phyloP scores from a whole-genome alignment of 2,329 filamentous ascomycete species.

The Verticillium tricorpus region DNA sequence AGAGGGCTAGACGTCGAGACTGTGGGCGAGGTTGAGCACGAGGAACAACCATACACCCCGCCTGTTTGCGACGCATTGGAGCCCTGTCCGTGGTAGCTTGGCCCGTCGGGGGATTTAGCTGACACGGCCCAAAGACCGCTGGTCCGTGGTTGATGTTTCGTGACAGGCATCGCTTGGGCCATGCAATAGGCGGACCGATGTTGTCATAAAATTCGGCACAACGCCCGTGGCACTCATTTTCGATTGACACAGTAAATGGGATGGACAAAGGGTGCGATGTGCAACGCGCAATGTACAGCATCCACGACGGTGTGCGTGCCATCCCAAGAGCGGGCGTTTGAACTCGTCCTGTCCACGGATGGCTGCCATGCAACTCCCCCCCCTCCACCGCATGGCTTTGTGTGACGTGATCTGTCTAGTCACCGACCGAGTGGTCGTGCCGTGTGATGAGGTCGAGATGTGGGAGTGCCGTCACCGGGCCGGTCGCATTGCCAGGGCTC shows the following conservation, averaged over 20 bases:
- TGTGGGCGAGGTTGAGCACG: not conserved
- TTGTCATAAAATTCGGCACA: slow-evolving; percentile 10
- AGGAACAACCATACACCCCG: not conserved
- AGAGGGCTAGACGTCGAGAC: not conserved
- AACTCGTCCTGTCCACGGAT: not conserved
- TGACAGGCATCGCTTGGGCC: slow-evolving; percentile 13
- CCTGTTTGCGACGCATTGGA: not conserved
- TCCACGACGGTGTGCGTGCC: not conserved
- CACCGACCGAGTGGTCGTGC: not conserved
- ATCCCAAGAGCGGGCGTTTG: not conserved
- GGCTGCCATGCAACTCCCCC: not conserved
- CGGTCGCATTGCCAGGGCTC: not conserved
- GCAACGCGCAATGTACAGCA: slow-evolving; percentile 1
- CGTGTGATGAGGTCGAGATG: not conserved
- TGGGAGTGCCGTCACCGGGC: not conserved
- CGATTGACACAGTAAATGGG: not conserved
- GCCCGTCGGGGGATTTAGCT: slow-evolving; percentile 9
- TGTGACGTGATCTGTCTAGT: not conserved
- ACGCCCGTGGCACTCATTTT: slow-evolving; percentile 5
- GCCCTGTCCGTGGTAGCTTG: not conserved
- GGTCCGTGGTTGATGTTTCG: slow-evolving; percentile 1
- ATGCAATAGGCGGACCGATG: slow-evolving; percentile 9
- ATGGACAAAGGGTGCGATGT: not conserved
- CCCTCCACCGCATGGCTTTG: not conserved
- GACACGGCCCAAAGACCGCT: slow-evolving; percentile 4